Base-by-base conservation (phyloP, 257 asterid genomes). In the Paraleonurus japonicus region DNA sequence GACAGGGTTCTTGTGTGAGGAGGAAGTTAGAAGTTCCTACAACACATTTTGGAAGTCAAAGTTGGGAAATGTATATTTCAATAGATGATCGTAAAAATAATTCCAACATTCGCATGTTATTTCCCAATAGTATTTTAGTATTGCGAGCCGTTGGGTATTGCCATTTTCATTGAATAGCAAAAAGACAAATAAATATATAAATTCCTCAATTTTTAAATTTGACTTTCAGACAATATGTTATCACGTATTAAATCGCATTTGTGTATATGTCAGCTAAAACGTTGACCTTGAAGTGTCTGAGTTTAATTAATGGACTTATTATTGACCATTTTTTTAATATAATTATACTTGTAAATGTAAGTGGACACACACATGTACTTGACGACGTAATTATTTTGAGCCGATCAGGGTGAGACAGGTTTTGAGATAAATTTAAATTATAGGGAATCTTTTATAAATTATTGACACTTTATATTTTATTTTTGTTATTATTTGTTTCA, bases 251-350 rank as follows among this genome's bases (percentile, higher is more conserved):
- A 51, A 35, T 35, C 27, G 68, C 51, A 66, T 61, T 67, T 53
- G 39, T 71, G 64, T 76, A 62, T 65, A 62, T 65, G 65, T 65
- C 74, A 77, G 71, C 81, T 50, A 55, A 45, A 72, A 22, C 53
- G 78, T 79, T 78, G 73, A 73, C 76, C 51, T 61, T 50, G 37
- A 63, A 45, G 13, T 41, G 64, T 35, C 37, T 48, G 45, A 30
- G 39, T 60, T 50, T 66, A 28, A 58, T 39, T 66, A 28, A 59
- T 33, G 26, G 11, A 24, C 65, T 39, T 17, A 11, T 55, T 17
- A 45, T 43, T 60, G 65, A 43, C 45, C 33, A 3, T 30, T 60
- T 60, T 43, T 4, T 54, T 48, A 3, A 48, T 48, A 45, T 7
- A 17, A 5, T 0, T 7, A 0, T 54, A 10, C 51, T n/a, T n/a